These are phyloP conservation scores for Trichoderma semiorbis DNA, from an alignment of 2,329 filamentous ascomycete species.

Conservation along the genomic window DNA sequence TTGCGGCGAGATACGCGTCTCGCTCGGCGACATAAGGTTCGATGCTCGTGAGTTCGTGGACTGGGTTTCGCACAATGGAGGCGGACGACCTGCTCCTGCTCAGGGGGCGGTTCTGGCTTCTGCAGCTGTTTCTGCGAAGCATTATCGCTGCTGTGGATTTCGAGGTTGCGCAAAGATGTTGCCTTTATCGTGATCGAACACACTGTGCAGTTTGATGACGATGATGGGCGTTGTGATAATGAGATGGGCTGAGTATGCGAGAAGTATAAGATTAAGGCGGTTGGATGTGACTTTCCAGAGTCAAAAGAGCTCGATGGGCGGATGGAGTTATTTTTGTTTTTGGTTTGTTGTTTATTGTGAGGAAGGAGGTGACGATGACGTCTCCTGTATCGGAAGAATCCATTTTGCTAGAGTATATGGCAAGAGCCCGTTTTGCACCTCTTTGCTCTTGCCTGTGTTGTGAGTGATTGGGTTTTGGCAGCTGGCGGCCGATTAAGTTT, in stretches of 20 bases:
- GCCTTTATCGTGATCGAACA: not conserved
- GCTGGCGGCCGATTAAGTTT: not conserved
- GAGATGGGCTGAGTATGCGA: not conserved
- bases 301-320: not conserved
- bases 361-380: not conserved
- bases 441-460: not conserved
- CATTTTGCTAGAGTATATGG: not conserved
- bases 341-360: not conserved
- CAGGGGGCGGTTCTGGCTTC: slow-evolving; percentile 41
- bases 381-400: not conserved
- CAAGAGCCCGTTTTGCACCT: not conserved
- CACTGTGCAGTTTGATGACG: not conserved
- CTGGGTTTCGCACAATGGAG: slow-evolving; percentile 40
- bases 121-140: slow-evolving; percentile 49
- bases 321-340: not conserved
- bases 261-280: not conserved
- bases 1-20: slow-evolving; percentile 61
- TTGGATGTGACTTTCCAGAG: not conserved
- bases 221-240: not conserved
- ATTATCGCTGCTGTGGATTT: slow-evolving; percentile 32
- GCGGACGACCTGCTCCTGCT: slow-evolving; percentile 53
- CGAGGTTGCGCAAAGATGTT: not conserved
- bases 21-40: slow-evolving; percentile 48
- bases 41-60: slow-evolving; percentile 45
- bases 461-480: not conserved